Evolutionary conservation across 805 yeast genomes (phyloP), one percentile per base, ranked within the genome.

Genomic region (Ogataea siamensis): DNA sequence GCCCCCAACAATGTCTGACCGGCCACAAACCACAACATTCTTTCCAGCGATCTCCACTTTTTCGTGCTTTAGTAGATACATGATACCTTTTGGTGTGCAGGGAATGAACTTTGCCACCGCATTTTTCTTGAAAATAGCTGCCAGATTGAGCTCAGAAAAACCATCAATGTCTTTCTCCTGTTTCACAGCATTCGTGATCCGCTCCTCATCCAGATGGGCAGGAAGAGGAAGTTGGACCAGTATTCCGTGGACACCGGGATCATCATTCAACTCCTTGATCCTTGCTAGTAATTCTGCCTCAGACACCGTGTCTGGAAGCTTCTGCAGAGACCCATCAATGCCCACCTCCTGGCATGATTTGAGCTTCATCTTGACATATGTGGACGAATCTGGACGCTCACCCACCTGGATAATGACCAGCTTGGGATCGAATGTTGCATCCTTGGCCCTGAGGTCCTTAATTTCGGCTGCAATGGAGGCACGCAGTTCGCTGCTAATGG

Each of bases 1-100:
- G 33, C 84, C 79, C 40, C 99, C 99, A 25, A 91, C 99, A 52
- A 91, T 91, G 59, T 93, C 97, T 14, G 95, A 85, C 59, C 98
- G 78, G 38, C 99, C 98, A 43, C 93, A 69, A 15, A 91, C 98
- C 42, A 89, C 95, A 13, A 94, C 95, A 45, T 74, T 74, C 52
- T 86, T 77, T 40, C 97, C 97, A n/a, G 75, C 60, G 41, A 88
- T 66, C 21, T 68, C 64, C 17, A 87, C 76, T 7, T 82, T 78
- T 33, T 86, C 75, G 47, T 80, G 73, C 51, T 83, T 76, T 55
- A 91, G 71, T 55, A 91, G 68, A 54, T 80, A 83, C 70, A 91
- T 81, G 53, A 88, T 78, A 42, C 99, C 99, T 64, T 82, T 80
- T 39, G 99, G 99, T 19, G 99, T 91, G 67, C 98, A 91, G 23